A percentile compares a stretch with the other conserved stretches of the same genome.
These are phyloP conservation scores for Dryas integrifolia DNA, from an alignment of 331 rosid species.

Conservation along the genomic window DNA sequence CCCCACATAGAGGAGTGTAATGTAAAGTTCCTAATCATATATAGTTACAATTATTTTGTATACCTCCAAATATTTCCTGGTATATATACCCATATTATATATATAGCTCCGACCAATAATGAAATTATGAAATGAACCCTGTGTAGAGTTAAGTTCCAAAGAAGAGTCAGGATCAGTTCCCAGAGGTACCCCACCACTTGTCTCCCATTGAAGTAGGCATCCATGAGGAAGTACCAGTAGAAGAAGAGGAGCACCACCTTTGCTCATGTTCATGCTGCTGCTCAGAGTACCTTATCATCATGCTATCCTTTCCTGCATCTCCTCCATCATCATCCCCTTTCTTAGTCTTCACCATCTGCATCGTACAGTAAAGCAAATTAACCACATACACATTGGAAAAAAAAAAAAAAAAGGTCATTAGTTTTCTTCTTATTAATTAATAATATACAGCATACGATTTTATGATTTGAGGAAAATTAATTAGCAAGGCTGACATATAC, in stretches of 20 bases:
- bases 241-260: conserved; percentile 9
- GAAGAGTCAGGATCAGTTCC: conserved; percentile 15
- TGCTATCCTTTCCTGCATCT: neutral
- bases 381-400: neutral
- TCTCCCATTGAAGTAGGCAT: neutral
- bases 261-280: neutral
- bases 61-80: neutral
- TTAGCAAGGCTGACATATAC: neutral
- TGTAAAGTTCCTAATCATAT: neutral
- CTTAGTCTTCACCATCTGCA: conserved; percentile 29
- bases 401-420: neutral
- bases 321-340: conserved; percentile 21
- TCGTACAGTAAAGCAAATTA: neutral
- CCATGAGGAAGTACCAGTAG: conserved; percentile 20
- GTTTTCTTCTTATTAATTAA: neutral
- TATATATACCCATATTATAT: neutral
- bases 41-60: neutral
- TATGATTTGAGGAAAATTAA: neutral
- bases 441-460: neutral
- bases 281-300: neutral
- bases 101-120: neutral
- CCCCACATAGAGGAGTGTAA: no score
- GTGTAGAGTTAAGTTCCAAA: conserved; percentile 5
- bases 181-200: conserved; percentile 24
- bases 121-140: conserved; percentile 4